Conservation (phyloP, 2,329 filamentous ascomycete genomes). For the Cladosporium sp. region DNA sequence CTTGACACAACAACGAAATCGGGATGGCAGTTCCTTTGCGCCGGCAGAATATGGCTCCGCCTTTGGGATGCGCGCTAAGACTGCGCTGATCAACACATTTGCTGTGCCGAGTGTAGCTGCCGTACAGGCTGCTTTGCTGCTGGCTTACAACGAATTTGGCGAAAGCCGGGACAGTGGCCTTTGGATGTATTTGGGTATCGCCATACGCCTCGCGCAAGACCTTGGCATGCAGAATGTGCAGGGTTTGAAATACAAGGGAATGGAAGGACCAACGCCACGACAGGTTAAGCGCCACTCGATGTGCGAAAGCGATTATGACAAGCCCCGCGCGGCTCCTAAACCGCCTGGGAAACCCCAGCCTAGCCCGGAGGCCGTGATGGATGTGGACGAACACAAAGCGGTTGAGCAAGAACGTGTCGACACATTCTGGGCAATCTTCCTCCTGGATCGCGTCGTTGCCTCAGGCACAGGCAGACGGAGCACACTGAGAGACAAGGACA, state of each 20-base stretch:
- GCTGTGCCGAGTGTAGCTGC: conserved; percentile 76
- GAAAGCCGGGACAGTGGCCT: conserved; percentile 81
- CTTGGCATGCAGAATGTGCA: conserved; percentile 76
- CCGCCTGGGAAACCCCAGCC: conserved; percentile 38
- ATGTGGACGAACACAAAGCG: conserved; percentile 45
- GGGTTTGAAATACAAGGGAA: conserved; percentile 57
- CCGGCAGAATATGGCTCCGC: conserved; percentile 65
- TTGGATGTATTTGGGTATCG: conserved; percentile 89
- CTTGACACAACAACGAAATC: conserved; percentile 45
- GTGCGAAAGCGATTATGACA: conserved; percentile 21
- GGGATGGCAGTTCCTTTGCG: conserved; percentile 39
- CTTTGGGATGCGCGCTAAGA: conserved; percentile 76
- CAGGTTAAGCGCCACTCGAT: conserved; percentile 38
- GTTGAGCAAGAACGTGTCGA: conserved; percentile 77
- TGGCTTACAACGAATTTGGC: conserved; percentile 86
- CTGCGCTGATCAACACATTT: conserved; percentile 76
- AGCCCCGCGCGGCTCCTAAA: conserved; percentile 33
- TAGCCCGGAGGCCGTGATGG: not conserved
- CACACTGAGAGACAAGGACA: conserved; percentile 76
- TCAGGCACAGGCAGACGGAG: conserved; percentile 80
- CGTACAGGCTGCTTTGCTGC: conserved; percentile 73
- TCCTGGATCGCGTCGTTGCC: conserved; percentile 80
- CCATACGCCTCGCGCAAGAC: conserved; percentile 76
- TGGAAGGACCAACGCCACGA: conserved; percentile 50
- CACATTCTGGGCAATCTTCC: conserved; percentile 86